Conservation (phyloP, 2,329 filamentous ascomycete species). For the Plectosphaerella plurivora region DNA sequence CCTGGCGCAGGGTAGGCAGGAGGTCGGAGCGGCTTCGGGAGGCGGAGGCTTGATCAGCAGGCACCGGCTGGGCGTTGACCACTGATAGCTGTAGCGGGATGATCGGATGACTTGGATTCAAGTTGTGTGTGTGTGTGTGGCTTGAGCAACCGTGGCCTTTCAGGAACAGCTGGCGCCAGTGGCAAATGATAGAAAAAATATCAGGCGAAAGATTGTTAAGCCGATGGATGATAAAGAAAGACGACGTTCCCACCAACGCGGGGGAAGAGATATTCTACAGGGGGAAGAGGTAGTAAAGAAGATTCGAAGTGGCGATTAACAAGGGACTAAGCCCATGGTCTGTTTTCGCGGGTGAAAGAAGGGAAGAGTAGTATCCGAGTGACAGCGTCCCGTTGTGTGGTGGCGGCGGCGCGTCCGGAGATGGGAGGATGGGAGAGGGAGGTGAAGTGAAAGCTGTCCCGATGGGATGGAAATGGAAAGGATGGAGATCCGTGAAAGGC, state of each 20-base stretch:
- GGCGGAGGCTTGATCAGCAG: neutral
- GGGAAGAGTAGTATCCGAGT: no score
- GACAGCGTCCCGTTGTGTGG: neutral
- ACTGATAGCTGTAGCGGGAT: neutral
- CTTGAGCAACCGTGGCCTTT: conserved; percentile 2
- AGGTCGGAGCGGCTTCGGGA: neutral
- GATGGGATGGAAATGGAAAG: neutral
- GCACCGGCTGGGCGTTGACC: neutral
- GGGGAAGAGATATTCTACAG: no score
- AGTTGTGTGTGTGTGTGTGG: neutral
- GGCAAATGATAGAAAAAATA: neutral
- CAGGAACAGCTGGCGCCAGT: conserved; percentile 1
- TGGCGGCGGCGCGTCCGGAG: neutral
- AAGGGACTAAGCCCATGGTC: neutral
- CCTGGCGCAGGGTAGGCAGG: no score
- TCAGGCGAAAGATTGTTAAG: neutral
- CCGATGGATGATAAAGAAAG: neutral
- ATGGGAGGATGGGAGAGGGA: neutral
- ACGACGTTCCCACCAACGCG: neutral
- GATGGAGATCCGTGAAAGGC: neutral
- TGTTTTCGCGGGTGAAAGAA: neutral
- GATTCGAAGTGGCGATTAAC: neutral
- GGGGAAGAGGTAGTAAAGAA: conserved; percentile 2
- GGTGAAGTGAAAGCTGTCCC: neutral
- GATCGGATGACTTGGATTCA: neutral